Evolutionary conservation across 805 yeast species (phyloP).

Genomic region (Lachancea fermentati): DNA sequence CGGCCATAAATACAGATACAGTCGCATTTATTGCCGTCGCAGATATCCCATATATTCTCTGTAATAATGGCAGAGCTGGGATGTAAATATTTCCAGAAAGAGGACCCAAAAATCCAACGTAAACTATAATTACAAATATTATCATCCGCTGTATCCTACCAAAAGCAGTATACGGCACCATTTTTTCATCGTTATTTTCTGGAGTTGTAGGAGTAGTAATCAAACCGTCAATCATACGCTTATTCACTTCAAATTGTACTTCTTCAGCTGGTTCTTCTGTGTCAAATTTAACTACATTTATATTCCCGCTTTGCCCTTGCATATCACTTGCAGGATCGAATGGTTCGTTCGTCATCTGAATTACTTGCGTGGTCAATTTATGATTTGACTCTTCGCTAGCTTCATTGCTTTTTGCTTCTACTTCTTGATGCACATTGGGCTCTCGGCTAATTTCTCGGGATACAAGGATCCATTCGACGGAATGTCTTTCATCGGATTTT

Average conservation of each 20-base stretch:
- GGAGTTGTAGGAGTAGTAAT: not conserved
- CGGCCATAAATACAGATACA: constrained; percentile 51
- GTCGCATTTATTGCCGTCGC: constrained; percentile 47
- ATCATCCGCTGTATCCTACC: constrained; percentile 28
- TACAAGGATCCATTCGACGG: not conserved
- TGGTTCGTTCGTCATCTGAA: too few relatives aligned
- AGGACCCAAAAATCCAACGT: constrained; percentile 52
- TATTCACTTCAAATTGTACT: too few relatives aligned
- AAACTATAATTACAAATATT: constrained; percentile 38
- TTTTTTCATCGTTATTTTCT: not conserved
- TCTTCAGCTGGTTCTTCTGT: too few relatives aligned
- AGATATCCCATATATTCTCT: constrained; percentile 37
- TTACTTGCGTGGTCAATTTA: too few relatives aligned
- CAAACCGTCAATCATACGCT: not conserved
- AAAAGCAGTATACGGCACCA: constrained; percentile 34
- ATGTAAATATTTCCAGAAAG: constrained; percentile 53
- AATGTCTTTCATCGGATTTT: too few relatives aligned
- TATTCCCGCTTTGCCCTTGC: too few relatives aligned
- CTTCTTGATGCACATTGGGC: too few relatives aligned
- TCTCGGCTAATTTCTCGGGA: too few relatives aligned
- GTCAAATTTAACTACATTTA: too few relatives aligned
- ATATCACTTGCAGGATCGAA: too few relatives aligned
- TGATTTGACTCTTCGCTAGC: too few relatives aligned
- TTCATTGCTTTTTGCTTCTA: too few relatives aligned
- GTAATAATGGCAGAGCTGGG: constrained; percentile 45